phyloP scores from a whole-genome alignment of 352 stramenopile genomes.

The Pythium folliculosum region DNA sequence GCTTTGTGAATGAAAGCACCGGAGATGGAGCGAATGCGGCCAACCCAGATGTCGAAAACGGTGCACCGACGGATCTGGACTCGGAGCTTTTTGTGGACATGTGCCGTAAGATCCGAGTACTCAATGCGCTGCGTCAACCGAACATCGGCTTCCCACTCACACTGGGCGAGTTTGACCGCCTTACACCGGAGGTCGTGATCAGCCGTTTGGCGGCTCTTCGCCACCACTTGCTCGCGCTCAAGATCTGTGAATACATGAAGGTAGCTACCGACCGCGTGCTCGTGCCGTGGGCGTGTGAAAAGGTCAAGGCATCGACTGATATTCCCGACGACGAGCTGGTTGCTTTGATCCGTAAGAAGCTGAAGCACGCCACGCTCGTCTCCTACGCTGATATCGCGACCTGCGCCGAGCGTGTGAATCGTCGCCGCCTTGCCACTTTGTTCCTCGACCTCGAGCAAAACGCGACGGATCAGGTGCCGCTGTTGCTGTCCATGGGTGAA shows the following conservation, averaged over 20 bases:
- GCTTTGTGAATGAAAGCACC: slow-evolving; percentile 44
- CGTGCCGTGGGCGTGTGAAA: slow-evolving; percentile 91
- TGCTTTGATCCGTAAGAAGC: slow-evolving; percentile 81
- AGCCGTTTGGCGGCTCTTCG: slow-evolving; percentile 82
- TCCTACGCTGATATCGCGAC: slow-evolving; percentile 84
- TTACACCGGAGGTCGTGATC: slow-evolving; percentile 86
- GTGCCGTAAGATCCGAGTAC: slow-evolving; percentile 85
- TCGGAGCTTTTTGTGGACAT: slow-evolving; percentile 89
- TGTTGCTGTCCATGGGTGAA: slow-evolving; percentile 91
- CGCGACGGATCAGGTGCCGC: slow-evolving; percentile 85
- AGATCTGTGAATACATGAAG: slow-evolving; percentile 90
- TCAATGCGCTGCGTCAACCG: slow-evolving; percentile 88
- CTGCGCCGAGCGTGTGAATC: slow-evolving; percentile 79
- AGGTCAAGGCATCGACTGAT: slow-evolving; percentile 66
- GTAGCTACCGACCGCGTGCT: slow-evolving; percentile 88
- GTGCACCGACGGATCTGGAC: slow-evolving; percentile 47
- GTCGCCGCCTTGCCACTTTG: slow-evolving; percentile 87
- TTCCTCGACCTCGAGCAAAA: slow-evolving; percentile 89
- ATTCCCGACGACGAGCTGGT: slow-evolving; percentile 81
- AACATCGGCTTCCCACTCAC: slow-evolving; percentile 83
- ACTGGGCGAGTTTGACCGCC: slow-evolving; percentile 74
- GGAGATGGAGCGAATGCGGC: slow-evolving; percentile 32
- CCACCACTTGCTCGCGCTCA: slow-evolving; percentile 90
- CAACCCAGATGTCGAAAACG: slow-evolving; percentile 12
- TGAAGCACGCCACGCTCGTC: slow-evolving; percentile 78